Conservation (phyloP, 2,329 filamentous ascomycete genomes). For the Phyllosticta citrichinensis region DNA sequence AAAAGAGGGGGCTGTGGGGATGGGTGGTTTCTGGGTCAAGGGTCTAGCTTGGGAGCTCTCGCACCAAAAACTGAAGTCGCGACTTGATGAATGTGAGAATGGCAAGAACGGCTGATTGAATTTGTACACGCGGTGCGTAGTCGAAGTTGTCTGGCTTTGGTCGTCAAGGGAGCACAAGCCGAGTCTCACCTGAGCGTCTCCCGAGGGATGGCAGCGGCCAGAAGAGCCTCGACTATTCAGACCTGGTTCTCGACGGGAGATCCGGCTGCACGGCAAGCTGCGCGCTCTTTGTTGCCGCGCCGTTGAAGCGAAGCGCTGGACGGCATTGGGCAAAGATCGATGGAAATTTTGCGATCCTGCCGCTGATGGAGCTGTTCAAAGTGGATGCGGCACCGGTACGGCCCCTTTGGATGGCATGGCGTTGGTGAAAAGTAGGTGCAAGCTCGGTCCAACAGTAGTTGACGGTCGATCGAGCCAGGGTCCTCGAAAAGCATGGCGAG, state of each 20-base stretch:
- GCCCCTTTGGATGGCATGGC: neutral
- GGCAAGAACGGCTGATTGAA: neutral
- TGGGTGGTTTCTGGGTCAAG: neutral
- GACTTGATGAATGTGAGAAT: neutral
- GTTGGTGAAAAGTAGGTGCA: neutral
- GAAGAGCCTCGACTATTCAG: neutral
- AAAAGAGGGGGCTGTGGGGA: neutral
- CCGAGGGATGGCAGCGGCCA: conserved; percentile 2
- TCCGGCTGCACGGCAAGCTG: neutral
- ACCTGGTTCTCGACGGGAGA: neutral
- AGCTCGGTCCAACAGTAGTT: neutral
- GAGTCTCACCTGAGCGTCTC: conserved; percentile 10
- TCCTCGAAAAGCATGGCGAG: too few species aligned
- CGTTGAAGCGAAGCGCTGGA: neutral
- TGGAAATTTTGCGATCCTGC: neutral
- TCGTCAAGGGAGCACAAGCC: neutral
- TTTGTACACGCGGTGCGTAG: conserved; percentile 3
- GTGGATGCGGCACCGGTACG: neutral
- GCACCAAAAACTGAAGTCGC: neutral
- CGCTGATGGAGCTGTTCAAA: neutral
- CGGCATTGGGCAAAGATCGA: neutral
- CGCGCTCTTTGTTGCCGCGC: neutral
- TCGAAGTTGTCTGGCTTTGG: neutral
- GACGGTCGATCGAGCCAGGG: too few species aligned
- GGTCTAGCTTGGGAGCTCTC: neutral